Base-by-base conservation (phyloP, 1,284 basidiomycete species). In the Inonotus hispidus region DNA sequence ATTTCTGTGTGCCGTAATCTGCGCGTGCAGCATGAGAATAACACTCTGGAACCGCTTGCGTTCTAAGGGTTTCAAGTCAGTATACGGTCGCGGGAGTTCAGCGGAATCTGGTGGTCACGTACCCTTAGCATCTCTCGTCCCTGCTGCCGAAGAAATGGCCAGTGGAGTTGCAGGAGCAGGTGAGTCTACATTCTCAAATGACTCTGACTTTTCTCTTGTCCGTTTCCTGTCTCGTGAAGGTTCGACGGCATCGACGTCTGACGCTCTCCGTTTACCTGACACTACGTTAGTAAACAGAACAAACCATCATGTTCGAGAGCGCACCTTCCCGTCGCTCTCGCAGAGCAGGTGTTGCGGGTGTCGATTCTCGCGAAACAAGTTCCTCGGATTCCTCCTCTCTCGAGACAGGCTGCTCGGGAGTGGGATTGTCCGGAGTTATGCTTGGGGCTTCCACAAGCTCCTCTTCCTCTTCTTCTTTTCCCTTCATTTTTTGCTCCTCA, bases 1-100 rank as follows among this genome's bases (percentile, higher is more conserved):
- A 67, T 89, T 92, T 52, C 88, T 84, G 69, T 95, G 92, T 67
- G 88, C 82, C 2, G 86, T 86, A 60, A 96, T 94, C 64, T 88
- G 84, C 5, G 86, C 84, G 70, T 94, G 87, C 25, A 96, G 79
- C 79, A 90, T 83, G 56, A 79, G 77, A 60, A 95, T 90, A 55
- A 93, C 83, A 57, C 83, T 86, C 70, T 93, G 89, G 69, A 92
- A 92, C 41, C 83, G 83, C 67, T 90, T 92, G 67, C 80, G 75
- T 4, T 83, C 79, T 61, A 35, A 23, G 78, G 72, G 65, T 78
- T 78, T 14, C 60, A 77, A 78, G 65, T 80, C 79, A 3, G 76
- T 73, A 29, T 74, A 62, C 38, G 66, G 66, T 60, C 64, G 58
- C 62, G 58, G 66, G 56, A 61, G 46, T 67, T 35, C 14, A n/a